Conservation (phyloP, 495 filamentous ascomycete species). For the Saxispiralis lemnorum region DNA sequence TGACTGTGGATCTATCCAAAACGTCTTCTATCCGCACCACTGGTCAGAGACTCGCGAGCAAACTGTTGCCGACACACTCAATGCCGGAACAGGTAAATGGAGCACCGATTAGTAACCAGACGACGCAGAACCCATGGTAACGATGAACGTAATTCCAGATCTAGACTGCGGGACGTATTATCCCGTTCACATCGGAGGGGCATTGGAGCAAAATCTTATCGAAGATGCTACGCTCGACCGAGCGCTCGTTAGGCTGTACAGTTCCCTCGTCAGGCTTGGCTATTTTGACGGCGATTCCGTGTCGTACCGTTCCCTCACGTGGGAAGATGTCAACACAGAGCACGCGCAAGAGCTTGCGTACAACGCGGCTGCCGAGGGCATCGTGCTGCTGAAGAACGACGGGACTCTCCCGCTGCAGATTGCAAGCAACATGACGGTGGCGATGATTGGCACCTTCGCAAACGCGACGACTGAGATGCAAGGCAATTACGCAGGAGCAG, state of each 20-base stretch:
- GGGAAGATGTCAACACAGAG: conserved; percentile 34
- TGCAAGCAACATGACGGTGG: conserved; percentile 27
- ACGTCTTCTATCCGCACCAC: conserved; percentile 12
- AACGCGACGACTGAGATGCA: conserved; percentile 43
- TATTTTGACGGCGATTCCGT: conserved; percentile 38
- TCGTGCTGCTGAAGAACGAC: conserved; percentile 46
- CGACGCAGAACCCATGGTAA: too few species aligned
- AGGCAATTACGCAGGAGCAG: conserved; percentile 40
- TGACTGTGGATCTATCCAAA: conserved; percentile 13
- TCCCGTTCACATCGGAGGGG: conserved; percentile 31
- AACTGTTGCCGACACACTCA: conserved; percentile 5
- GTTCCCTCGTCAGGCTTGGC: conserved; percentile 36
- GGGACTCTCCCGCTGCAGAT: conserved; percentile 33
- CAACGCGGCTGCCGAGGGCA: conserved; percentile 40
- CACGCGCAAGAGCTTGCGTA: conserved; percentile 38
- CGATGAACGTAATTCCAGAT: too few species aligned
- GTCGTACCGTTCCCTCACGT: conserved; percentile 34
- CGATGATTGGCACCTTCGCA: conserved; percentile 41
- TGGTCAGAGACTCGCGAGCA: conserved; percentile 4
- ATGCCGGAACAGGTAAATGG: conserved; percentile 29
- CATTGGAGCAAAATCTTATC: conserved; percentile 32
- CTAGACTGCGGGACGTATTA: conserved; percentile 44
- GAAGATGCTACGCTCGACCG: conserved; percentile 1
- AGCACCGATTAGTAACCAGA: too few species aligned
- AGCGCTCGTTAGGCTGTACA: conserved; percentile 35